Evolutionary conservation across 192 early-diverging fungal genomes (phyloP), one percentile per base, ranked within the genome.

Genomic region (Coemansia sp.): DNA sequence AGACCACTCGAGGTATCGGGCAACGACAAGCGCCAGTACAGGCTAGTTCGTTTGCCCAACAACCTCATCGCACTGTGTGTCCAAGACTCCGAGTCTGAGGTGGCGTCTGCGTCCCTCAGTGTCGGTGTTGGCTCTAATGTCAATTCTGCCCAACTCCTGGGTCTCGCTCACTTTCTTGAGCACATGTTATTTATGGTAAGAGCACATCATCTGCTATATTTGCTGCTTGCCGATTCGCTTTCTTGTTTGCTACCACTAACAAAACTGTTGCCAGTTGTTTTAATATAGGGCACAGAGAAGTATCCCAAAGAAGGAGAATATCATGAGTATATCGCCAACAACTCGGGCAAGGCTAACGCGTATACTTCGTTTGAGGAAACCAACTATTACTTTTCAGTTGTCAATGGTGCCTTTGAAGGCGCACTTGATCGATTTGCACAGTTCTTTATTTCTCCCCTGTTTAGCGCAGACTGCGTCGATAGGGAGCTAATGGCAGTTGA

Each of bases 401-500:
- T 52, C 32, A 71, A 65, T 21, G 70, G 68, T n/a, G 68, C 60
- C 40, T 61, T 87, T 0, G 80, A 78, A 19, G 79, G 71, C 21
- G 80, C 81, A 18, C 61, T 88, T n/a, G 84, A 85, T 43, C 60
- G 87, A 32, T 88, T 92, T 60, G 80, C 91, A 0, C 85, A 91
- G 60, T 95, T 96, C 65, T 94, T 98, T 59, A 88, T 91, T 14
- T 75, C 80, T 13, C 93, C 95, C 8, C 81, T 95, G 33, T 89
- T 96, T 72, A 75, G 81, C 34, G 81, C 86, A 18, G 80, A 81
- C 18, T 87, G 88, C 55, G 88, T 87, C 11, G 93, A 91, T 19
- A 83, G 91, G 9, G 95, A 98, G 78, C 63, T 96, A 42, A 77
- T 80, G 4, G 93, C 91, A 2, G 91, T 98, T 0, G 91, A 98